Evolutionary conservation across 1,139 yeast genomes (phyloP).

Genomic region (Meyerozyma carpophila): DNA sequence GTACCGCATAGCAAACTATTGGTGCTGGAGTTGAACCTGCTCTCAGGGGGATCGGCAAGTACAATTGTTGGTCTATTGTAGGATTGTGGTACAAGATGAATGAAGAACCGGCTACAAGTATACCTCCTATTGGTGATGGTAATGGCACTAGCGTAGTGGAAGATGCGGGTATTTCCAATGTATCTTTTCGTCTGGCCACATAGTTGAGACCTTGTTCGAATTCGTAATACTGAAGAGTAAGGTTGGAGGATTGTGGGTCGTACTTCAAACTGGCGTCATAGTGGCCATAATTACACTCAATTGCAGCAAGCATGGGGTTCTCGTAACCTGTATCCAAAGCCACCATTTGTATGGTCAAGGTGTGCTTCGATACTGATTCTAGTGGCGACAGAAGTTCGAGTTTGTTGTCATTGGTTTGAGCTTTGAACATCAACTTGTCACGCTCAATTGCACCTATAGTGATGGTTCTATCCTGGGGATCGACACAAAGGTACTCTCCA

Average conservation of each 20-base stretch:
- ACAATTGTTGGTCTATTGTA: conserved; percentile 7
- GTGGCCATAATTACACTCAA: conserved; percentile 56
- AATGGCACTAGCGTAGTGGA: conserved; percentile 29
- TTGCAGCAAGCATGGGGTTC: conserved; percentile 77
- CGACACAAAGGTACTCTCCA: conserved; percentile 70
- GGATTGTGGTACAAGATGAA: conserved; percentile 21
- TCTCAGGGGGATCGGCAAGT: conserved; percentile 27
- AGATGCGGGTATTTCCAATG: conserved; percentile 28
- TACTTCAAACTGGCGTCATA: conserved; percentile 15
- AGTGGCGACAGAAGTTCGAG: conserved; percentile 66
- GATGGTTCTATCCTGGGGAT: conserved; percentile 68
- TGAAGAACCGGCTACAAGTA: conserved; percentile 32
- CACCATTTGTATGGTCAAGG: conserved; percentile 49
- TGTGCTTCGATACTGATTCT: conserved; percentile 52
- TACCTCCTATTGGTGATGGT: conserved; percentile 30
- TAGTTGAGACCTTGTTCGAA: conserved; percentile 83
- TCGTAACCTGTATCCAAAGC: conserved; percentile 74
- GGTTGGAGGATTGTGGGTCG: conserved; percentile 10
- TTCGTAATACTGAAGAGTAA: conserved; percentile 60
- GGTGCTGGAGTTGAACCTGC: conserved; percentile 27
- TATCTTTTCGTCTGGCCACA: conserved; percentile 46
- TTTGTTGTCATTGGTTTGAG: conserved; percentile 33
- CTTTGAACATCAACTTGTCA: conserved; percentile 57
- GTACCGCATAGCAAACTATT: conserved; percentile 57
- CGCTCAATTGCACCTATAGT: conserved; percentile 70